phyloP scores from a whole-genome alignment of 2,329 filamentous ascomycete genomes.

The Talaromyces sp. region DNA sequence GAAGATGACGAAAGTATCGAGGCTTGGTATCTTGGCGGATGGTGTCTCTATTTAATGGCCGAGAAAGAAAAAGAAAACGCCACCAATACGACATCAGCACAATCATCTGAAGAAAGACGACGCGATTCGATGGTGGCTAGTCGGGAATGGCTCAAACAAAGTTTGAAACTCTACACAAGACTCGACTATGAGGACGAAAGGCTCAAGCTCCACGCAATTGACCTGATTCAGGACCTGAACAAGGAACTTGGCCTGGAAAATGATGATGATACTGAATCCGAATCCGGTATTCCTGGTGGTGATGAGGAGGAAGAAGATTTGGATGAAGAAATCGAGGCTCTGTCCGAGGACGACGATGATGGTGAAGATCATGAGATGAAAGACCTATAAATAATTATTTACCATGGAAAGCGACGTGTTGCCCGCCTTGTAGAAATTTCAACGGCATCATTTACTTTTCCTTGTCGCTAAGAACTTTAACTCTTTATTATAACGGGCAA shows the following conservation, averaged over 20 bases:
- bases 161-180: conserved; percentile 69
- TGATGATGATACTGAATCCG: conserved; percentile 52
- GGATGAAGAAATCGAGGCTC: conserved; percentile 50
- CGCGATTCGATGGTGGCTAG: conserved; percentile 65
- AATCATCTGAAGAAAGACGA: conserved; percentile 47
- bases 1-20: conserved; percentile 95
- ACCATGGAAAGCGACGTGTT: not conserved
- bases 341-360: conserved; percentile 42
- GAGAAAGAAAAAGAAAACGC: conserved; percentile 41
- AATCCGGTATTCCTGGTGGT: conserved; percentile 50
- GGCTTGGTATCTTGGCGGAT: conserved; percentile 94
- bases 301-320: conserved; percentile 31
- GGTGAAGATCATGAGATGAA: conserved; percentile 51
- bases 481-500: too few relatives aligned
- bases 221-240: conserved; percentile 50
- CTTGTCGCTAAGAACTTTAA: not conserved
- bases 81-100: conserved; percentile 26
- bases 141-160: conserved; percentile 75
- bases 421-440: too few relatives aligned
- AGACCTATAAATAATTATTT: conserved; percentile 28
- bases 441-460: not conserved
- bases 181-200: conserved; percentile 65
- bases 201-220: conserved; percentile 39
- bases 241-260: conserved; percentile 58
- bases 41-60: conserved; percentile 72